These are phyloP conservation scores for Gossypium stocksii DNA, from an alignment of 345 rosid genomes.

Conservation along the genomic window DNA sequence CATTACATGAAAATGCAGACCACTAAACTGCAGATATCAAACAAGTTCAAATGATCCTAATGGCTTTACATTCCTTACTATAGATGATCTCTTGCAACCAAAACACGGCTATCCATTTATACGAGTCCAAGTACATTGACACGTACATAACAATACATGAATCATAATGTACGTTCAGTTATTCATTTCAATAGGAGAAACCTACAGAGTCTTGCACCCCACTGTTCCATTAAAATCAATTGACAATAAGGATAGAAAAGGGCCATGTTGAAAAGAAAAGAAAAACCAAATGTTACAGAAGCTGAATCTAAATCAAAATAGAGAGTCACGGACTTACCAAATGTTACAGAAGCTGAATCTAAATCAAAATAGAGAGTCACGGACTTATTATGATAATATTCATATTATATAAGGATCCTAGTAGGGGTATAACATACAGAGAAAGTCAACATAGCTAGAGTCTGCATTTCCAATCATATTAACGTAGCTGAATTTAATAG, in stretches of 20 bases:
- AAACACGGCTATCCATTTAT: neutral
- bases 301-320: neutral
- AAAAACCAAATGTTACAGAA: neutral
- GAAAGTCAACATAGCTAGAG: slow-evolving; percentile 4
- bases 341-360: neutral
- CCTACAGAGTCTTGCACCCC: neutral
- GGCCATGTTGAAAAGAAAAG: neutral
- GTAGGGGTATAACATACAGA: neutral
- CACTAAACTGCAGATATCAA: neutral
- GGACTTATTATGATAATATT: too few species aligned
- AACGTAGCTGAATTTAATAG: neutral
- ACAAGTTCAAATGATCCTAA: neutral
- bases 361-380: neutral
- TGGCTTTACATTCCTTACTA: neutral
- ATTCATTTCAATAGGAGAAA: neutral
- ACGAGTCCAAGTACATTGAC: neutral
- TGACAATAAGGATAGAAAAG: neutral
- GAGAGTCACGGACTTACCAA: neutral
- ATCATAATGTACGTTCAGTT: neutral
- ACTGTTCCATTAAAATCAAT: neutral
- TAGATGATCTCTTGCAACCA: neutral
- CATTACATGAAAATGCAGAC: slow-evolving; percentile 4
- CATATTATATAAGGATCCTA: neutral
- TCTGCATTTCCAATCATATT: neutral
- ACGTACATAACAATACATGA: neutral